phyloP scores from a whole-genome alignment of 441 rosid genomes.

The Melastoma candidum region DNA sequence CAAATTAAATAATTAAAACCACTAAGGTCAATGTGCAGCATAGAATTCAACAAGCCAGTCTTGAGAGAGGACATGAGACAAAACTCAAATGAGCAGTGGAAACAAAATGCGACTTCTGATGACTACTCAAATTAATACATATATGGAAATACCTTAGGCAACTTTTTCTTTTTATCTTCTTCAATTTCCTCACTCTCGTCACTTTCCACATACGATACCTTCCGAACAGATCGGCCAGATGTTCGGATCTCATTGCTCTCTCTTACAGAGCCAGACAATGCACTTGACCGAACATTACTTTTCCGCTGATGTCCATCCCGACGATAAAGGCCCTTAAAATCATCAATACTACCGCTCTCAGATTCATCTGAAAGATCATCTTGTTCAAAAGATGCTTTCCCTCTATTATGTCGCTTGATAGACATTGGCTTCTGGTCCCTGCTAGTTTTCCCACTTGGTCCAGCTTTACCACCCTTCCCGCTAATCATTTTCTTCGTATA shows the following conservation, averaged over 20 bases:
- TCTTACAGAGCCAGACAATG: slow-evolving; percentile 26
- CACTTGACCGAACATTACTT: slow-evolving; percentile 44
- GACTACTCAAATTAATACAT: too few relatives aligned
- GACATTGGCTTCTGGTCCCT: slow-evolving; percentile 39
- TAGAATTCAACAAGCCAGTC: too few relatives aligned
- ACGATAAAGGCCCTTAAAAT: slow-evolving; percentile 49
- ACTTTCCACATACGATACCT: slow-evolving; percentile 98
- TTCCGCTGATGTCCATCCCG: slow-evolving; percentile 61
- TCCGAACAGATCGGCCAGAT: slow-evolving; percentile 83
- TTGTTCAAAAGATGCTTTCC: slow-evolving; percentile 60
- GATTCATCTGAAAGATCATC: slow-evolving; percentile 70
- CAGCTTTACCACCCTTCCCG: slow-evolving; percentile 54
- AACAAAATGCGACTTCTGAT: too few relatives aligned
- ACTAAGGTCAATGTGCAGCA: neutral
- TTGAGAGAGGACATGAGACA: too few relatives aligned
- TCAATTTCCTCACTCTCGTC: slow-evolving; percentile 96
- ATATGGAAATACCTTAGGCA: slow-evolving; percentile 48
- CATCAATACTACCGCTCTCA: slow-evolving; percentile 55
- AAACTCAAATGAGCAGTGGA: too few relatives aligned
- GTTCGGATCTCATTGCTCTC: slow-evolving; percentile 78
- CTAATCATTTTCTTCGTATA: slow-evolving; percentile 52
- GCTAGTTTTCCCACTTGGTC: slow-evolving; percentile 33
- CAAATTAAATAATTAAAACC: too few relatives aligned
- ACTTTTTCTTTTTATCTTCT: slow-evolving; percentile 63
- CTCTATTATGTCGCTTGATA: slow-evolving; percentile 48